phyloP scores from a whole-genome alignment of 176 grass and related monocot genomes.

The Oryza glaberrima region DNA sequence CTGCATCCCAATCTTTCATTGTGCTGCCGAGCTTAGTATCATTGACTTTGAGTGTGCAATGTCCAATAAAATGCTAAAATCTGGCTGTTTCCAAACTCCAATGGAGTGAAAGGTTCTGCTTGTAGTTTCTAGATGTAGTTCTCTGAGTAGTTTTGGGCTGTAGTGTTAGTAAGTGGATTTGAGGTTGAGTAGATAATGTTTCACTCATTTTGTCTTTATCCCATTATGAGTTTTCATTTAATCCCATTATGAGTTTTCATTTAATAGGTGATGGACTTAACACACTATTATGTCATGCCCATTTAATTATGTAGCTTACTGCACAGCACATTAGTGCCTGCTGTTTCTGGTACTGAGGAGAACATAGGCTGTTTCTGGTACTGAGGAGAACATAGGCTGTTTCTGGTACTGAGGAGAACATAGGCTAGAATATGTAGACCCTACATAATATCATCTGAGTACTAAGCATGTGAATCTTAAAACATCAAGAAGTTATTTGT shows the following conservation, averaged over 20 bases:
- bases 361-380: not conserved
- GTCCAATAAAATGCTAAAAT: slow-evolving; percentile 13
- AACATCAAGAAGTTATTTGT: not conserved
- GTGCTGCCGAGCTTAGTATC: not conserved
- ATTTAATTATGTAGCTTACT: slow-evolving; percentile 14
- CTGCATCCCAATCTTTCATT: not conserved
- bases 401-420: not conserved
- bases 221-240: not conserved
- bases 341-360: not conserved
- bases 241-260: not conserved
- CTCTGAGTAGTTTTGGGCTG: not conserved
- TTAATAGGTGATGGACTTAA: not conserved
- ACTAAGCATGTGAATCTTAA: not conserved
- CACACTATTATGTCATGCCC: not conserved
- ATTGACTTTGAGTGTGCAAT: not conserved
- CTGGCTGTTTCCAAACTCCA: not conserved
- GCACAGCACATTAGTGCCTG: not conserved
- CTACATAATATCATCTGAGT: not conserved
- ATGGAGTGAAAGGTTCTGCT: not conserved
- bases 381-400: not conserved
- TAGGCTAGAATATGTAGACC: not conserved
- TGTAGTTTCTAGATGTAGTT: not conserved
- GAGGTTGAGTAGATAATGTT: not conserved
- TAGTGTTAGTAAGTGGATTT: not conserved
- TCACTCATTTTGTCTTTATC: not conserved